Evolutionary conservation across 116 monocot genomes (phyloP).

Genomic region (Papilionanthe hybrid): DNA sequence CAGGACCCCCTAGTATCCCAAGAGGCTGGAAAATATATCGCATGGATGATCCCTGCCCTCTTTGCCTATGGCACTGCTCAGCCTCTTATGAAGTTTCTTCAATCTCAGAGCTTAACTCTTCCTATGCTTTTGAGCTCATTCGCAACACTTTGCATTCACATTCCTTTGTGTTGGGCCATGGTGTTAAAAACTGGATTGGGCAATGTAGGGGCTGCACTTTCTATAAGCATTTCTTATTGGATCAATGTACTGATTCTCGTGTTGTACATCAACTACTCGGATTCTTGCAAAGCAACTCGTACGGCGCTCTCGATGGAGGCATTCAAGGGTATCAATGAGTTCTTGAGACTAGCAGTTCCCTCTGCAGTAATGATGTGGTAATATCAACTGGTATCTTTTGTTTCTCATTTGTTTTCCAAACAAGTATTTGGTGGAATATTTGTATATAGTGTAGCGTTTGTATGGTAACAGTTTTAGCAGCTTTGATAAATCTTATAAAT

Average conservation of each 20-base stretch:
- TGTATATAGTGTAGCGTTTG: not conserved
- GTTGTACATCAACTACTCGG: constrained; percentile 53
- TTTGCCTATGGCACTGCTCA: constrained; percentile 47
- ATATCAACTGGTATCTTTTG: not conserved
- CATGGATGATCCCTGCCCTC: constrained; percentile 63
- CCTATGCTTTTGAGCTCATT: constrained; percentile 55
- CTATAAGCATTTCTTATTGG: constrained; percentile 66
- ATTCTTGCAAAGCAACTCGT: constrained; percentile 47
- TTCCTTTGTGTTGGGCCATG: constrained; percentile 68
- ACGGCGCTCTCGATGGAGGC: constrained; percentile 42
- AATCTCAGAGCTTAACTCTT: constrained; percentile 65
- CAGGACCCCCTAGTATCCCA: constrained; percentile 54
- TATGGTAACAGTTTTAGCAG: no score
- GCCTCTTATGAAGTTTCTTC: constrained; percentile 71
- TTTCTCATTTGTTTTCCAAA: not conserved
- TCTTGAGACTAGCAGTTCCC: constrained; percentile 48
- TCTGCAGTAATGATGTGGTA: constrained; percentile 72
- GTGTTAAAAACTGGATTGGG: constrained; percentile 56
- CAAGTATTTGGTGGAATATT: not conserved
- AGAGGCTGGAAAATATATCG: constrained; percentile 56
- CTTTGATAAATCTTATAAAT: no score
- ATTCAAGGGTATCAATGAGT: constrained; percentile 30
- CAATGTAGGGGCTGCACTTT: constrained; percentile 62
- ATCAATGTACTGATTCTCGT: constrained; percentile 52
- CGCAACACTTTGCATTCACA: constrained; percentile 50